Base-by-base conservation (phyloP, 225 moss, liverwort and hornwort genomes). In the Pseudisothecium myosuroides region DNA sequence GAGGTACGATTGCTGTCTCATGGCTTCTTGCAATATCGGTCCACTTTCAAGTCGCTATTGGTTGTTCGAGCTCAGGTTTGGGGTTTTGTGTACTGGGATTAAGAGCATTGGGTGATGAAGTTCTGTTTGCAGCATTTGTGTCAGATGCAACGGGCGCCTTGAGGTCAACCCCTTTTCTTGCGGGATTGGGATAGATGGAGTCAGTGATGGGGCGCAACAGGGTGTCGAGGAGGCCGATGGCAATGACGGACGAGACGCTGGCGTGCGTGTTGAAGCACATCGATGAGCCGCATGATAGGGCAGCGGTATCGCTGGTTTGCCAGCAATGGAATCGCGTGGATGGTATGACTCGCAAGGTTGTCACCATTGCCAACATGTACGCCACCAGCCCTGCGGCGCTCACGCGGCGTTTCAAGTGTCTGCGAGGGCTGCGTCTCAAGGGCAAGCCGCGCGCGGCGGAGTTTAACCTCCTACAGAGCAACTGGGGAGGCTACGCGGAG, bases 301-400 rank as follows among this genome's bases (percentile, higher is more conserved):
- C 92, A 29, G 91, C 98, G 17, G 94, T 96, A 66, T 96, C 98
- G 45, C 77, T 93, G 91, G 98, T 98, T 60, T 97, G 97, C 76
- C 87, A 90, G 67, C 98, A 98, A 87, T 98, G 98, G 98, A 92
- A 92, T 65, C 90, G 93, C 26, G 95, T 98, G 91, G 98, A 98
- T 88, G 92, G 95, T 45, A 92, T 90, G 81, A 96, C 95, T 50
- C 95, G 98, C 89, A 97, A 96, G 95, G 66, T 89, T 60, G 94
- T 98, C 47, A 92, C 93, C 23, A 88, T 97, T 76, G 92, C 94
- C 28, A 97, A 98, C 87, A 94, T 96, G 77, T 98, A 98, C 75
- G 88, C 96, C 72, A 86, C 91, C 32, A 89, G 90, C 58, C 97
- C 98, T 76, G 83, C 83, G 45, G 84, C 67, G 50, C 92, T 97